Conservation (phyloP, 345 rosid genomes). For the thale cress (Arabidopsis thaliana) region DNA sequence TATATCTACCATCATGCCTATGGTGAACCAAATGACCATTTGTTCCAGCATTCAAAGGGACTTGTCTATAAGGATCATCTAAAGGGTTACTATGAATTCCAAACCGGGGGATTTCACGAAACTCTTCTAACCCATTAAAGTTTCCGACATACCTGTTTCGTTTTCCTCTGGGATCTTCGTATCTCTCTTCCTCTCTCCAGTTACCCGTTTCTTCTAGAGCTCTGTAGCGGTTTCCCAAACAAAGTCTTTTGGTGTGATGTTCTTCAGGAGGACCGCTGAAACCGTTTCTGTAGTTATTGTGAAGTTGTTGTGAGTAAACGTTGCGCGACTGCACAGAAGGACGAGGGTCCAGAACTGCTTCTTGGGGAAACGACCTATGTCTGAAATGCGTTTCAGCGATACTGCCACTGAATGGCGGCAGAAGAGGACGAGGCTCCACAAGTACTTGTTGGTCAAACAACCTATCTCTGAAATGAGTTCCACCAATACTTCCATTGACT, state of each 20-base stretch:
- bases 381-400: constrained; percentile 25
- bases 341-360: not conserved
- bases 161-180: not conserved
- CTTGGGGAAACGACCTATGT: not conserved
- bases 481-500: not conserved
- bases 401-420: constrained; percentile 20
- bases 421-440: not conserved
- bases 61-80: constrained; percentile 16
- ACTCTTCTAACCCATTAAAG: not conserved
- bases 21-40: constrained; percentile 18
- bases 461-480: constrained; percentile 7
- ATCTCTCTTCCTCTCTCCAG: constrained; percentile 4
- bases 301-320: constrained; percentile 17
- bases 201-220: constrained; percentile 1
- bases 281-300: not conserved
- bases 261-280: not conserved
- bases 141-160: not conserved
- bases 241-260: constrained; percentile 17
- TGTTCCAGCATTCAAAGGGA: not conserved
- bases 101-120: not conserved
- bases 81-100: not conserved
- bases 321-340: not conserved
- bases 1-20: constrained; percentile 21
- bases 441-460: not conserved
- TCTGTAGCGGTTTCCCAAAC: constrained; percentile 14